Evolutionary conservation across 2,329 filamentous ascomycete genomes (phyloP).

Genomic region (Onygena corvina): DNA sequence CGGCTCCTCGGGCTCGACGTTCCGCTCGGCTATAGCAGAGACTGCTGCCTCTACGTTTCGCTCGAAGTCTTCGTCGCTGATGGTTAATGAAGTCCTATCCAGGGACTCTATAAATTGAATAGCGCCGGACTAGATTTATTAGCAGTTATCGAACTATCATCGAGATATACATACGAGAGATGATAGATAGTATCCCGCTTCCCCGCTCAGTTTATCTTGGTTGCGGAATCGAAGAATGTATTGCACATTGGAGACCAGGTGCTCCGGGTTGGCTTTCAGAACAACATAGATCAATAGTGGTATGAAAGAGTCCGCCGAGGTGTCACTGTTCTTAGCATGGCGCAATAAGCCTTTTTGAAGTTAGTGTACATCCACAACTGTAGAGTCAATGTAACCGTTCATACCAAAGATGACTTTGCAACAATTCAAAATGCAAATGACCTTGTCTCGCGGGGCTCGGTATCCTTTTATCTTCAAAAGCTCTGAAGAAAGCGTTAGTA

Average conservation of each 20-base stretch:
- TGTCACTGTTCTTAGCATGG: slow-evolving; percentile 74
- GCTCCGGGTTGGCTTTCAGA: slow-evolving; percentile 83
- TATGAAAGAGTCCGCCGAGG: slow-evolving; percentile 92
- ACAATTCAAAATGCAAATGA: slow-evolving; percentile 95
- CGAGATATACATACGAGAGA: slow-evolving; percentile 51
- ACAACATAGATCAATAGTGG: slow-evolving; percentile 92
- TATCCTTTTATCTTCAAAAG: slow-evolving; percentile 94
- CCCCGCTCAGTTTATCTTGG: slow-evolving; percentile 92
- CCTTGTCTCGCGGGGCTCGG: slow-evolving; percentile 91
- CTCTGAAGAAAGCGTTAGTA: slow-evolving; percentile 44
- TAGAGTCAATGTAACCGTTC: slow-evolving; percentile 18
- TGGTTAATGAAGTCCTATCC: slow-evolving; percentile 84
- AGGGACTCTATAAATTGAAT: slow-evolving; percentile 95
- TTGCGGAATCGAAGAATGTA: slow-evolving; percentile 96
- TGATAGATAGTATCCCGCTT: slow-evolving; percentile 95
- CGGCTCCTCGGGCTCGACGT: slow-evolving; percentile 46
- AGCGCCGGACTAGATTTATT: slow-evolving; percentile 55
- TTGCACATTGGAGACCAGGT: slow-evolving; percentile 93
- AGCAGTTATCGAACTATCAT: slow-evolving; percentile 12
- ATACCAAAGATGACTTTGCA: slow-evolving; percentile 97
- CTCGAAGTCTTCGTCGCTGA: slow-evolving; percentile 91
- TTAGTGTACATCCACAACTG: slow-evolving; percentile 15
- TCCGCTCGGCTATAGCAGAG: slow-evolving; percentile 85
- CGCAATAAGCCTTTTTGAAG: slow-evolving; percentile 56
- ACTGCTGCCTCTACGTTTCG: slow-evolving; percentile 92